Evolutionary conservation across 345 rosid genomes (phyloP), one percentile per base, ranked within the genome.

Genomic region (Eucalyptus sp.): DNA sequence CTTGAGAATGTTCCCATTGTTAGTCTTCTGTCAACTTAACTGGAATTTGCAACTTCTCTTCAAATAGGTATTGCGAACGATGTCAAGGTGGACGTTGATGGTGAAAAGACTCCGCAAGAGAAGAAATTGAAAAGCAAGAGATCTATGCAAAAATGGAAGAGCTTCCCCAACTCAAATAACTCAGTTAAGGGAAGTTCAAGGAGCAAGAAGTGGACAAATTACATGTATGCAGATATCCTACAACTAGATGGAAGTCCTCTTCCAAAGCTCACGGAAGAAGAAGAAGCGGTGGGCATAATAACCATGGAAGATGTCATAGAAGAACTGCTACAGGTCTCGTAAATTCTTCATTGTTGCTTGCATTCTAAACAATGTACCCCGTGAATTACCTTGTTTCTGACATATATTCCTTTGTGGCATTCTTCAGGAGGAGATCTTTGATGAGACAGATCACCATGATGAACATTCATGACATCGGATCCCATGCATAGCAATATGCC

Each of bases 251-350:
- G 91, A 22, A 89, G 87, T 85, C 92, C 96, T n/a, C 98, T 97
- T 25, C 96, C 97, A 24, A 92, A 92, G 87, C 94, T 94, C 37
- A 94, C 95, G 1, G 99, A 97, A 89, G 99, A 96, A 92, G 98
- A 95, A 91, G 99, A 96, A 93, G 97, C 96, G 20, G 95, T 98
- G 3, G 99, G 99, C 88, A 89, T 98, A 86, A 96, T 98, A 88
- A 97, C 99, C 51, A 98, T 98, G 99, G 99, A 98, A 91, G 99
- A 98, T 93, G 98, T 98, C 90, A 98, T 98, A 86, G 99, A 98
- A 92, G 99, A 98, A 91, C 97, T 98, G 88, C 90, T 98, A 89
- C 99, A 98, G 96, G 99, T 95, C 89, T 37, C 11, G 5, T 56
- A 14, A 31, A 58, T 48, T 43, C 84, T 13, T 43, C 12, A 7